phyloP scores from a whole-genome alignment of 2,329 filamentous ascomycete genomes.

The Canariomyces notabilis region DNA sequence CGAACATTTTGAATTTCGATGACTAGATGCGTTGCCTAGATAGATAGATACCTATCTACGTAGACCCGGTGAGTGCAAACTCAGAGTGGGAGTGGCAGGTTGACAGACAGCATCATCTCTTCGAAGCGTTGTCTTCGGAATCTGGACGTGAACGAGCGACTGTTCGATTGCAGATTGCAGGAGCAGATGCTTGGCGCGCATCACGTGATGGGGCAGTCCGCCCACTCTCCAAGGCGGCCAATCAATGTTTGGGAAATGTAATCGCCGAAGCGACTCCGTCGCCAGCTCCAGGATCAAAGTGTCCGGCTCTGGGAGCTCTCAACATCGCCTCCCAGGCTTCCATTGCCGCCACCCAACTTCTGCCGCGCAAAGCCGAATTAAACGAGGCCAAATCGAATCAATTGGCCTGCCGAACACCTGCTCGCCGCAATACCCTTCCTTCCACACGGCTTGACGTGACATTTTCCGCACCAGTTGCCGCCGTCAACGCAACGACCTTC shows the following conservation, averaged over 20 bases:
- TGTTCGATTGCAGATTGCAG: too few relatives aligned
- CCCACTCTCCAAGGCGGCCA: constrained; percentile 23
- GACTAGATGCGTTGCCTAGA: background rate
- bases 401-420: constrained; percentile 2
- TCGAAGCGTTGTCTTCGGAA: too few relatives aligned
- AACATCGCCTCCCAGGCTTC: constrained; percentile 16
- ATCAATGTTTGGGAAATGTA: constrained; percentile 37
- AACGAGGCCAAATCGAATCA: background rate
- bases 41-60: too few relatives aligned
- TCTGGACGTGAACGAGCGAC: too few relatives aligned
- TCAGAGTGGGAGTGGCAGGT: too few relatives aligned
- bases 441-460: background rate
- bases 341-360: constrained; percentile 1
- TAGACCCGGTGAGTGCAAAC: too few relatives aligned
- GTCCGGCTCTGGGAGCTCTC: constrained; percentile 19
- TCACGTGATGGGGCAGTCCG: constrained; percentile 17
- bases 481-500: too few relatives aligned
- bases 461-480: background rate
- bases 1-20: constrained; percentile 37
- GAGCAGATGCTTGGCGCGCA: constrained; percentile 1
- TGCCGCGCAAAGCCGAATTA: too few relatives aligned
- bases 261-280: constrained; percentile 28
- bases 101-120: too few relatives aligned
- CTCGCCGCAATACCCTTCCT: background rate
- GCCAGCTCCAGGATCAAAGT: constrained; percentile 17